Evolutionary conservation across 331 rosid species (phyloP), one percentile per base, ranked within the genome.

Genomic region (Cydonia oblonga): DNA sequence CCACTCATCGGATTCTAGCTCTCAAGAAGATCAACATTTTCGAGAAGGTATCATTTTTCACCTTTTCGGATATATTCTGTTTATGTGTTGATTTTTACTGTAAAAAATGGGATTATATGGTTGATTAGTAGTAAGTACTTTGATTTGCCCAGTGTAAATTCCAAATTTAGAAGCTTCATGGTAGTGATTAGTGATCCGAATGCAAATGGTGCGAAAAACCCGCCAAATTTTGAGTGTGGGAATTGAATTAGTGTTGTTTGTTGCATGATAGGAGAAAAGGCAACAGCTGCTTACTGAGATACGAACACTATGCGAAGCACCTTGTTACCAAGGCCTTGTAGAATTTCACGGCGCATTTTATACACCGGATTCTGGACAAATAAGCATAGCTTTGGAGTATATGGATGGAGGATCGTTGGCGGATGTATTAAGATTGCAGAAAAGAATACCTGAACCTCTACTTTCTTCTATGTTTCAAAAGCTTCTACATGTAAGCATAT

Each of bases 291-390:
- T 93, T 69, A 93, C 98, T 6, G 98, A 93, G 86, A 93, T 93
- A 76, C 80, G 97, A 82, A 91, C 96, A 20, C 76, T 91, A 38
- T 91, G 97, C 16, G 98, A 93, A 86, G 95, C 98, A 9, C 97
- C 98, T 57, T 91, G 96, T 79, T 85, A 78, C 66, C 80, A 93
- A 81, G 98, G 98, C 68, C 97, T 93, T 51, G 96, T 93, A 46
- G 98, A 93, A 74, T 91, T 93, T 79, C 96, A 93, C 63, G 98
- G 97, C 51, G 98, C 98, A 69, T 93, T 93, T 86, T 93, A 91
- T 88, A 88, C 89, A 15, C 98, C 98, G 8, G 97, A 93, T 73
- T 91, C 98, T n/a, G 96, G 98, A 46, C 97, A 93, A 70, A 93
- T 93, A 80, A 91, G 98, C 84, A 93, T 91, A 78, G 97, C 97